Conservation (phyloP, 2,329 filamentous ascomycete species). For the Capronia coronata region DNA sequence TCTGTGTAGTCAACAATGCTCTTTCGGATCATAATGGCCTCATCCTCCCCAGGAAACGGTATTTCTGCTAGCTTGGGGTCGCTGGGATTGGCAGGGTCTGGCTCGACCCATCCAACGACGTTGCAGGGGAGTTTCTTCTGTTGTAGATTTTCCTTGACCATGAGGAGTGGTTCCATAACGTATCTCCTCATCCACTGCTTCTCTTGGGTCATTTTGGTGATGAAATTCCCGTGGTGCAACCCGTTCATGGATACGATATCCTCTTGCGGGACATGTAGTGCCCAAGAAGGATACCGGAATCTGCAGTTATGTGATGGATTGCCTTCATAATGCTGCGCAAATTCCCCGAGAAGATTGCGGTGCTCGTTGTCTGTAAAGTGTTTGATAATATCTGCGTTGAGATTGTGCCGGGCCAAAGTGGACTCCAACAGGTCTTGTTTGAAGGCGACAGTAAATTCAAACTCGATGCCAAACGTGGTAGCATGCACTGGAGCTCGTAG, state of each 20-base stretch:
- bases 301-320: conserved; percentile 12
- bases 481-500: neutral
- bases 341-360: conserved; percentile 6
- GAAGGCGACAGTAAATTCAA: conserved; percentile 22
- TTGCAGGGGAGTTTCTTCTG: conserved; percentile 5
- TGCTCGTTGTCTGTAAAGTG: conserved; percentile 7
- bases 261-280: conserved; percentile 15
- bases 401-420: conserved; percentile 8
- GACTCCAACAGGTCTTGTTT: conserved; percentile 11
- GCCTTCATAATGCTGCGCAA: neutral
- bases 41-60: neutral
- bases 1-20: conserved; percentile 13
- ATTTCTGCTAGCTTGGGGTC: conserved; percentile 3
- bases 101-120: conserved; percentile 17
- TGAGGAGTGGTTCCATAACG: conserved; percentile 20
- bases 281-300: conserved; percentile 16
- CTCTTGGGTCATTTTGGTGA: neutral
- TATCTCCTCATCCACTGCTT: conserved; percentile 17
- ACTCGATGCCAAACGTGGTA: conserved; percentile 21
- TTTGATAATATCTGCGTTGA: conserved; percentile 13
- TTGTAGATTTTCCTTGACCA: conserved; percentile 12
- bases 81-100: neutral
- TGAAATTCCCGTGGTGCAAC: conserved; percentile 5
- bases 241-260: conserved; percentile 5
- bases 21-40: conserved; percentile 11